These are phyloP conservation scores for Serendipita vermifera DNA, from an alignment of 768 basidiomycete species.

Conservation along the genomic window DNA sequence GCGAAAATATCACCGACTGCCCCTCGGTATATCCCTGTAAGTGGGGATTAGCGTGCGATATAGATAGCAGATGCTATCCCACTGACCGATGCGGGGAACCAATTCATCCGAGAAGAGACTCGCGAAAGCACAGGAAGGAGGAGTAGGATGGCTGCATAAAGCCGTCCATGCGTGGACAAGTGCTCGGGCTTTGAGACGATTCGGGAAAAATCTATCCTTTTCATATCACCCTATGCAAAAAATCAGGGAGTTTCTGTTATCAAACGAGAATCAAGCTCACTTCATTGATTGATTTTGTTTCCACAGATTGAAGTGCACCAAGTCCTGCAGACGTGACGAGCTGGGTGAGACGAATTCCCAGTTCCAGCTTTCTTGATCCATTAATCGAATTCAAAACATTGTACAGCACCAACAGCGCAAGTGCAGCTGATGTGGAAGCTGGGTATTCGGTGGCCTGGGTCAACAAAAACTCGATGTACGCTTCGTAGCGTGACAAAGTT, in stretches of 20 bases:
- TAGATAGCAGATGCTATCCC: too few relatives aligned
- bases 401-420: not conserved
- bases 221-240: too few relatives aligned
- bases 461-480: not conserved
- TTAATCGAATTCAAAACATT: not conserved
- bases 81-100: not conserved
- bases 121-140: not conserved
- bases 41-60: conserved; percentile 37
- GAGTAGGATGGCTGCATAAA: not conserved
- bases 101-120: not conserved
- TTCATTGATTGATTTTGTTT: too few relatives aligned
- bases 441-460: not conserved
- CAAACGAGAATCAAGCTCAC: too few relatives aligned
- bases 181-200: conserved; percentile 5
- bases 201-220: not conserved
- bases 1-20: conserved; percentile 43
- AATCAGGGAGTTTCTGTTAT: too few relatives aligned
- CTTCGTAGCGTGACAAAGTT: not conserved
- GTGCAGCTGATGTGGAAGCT: not conserved
- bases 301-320: too few relatives aligned
- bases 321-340: too few relatives aligned
- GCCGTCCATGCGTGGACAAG: not conserved
- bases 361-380: not conserved
- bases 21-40: conserved; percentile 30
- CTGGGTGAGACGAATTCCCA: not conserved